Evolutionary conservation across 2,329 filamentous ascomycete genomes (phyloP).

Genomic region (Huntiella decipiens): DNA sequence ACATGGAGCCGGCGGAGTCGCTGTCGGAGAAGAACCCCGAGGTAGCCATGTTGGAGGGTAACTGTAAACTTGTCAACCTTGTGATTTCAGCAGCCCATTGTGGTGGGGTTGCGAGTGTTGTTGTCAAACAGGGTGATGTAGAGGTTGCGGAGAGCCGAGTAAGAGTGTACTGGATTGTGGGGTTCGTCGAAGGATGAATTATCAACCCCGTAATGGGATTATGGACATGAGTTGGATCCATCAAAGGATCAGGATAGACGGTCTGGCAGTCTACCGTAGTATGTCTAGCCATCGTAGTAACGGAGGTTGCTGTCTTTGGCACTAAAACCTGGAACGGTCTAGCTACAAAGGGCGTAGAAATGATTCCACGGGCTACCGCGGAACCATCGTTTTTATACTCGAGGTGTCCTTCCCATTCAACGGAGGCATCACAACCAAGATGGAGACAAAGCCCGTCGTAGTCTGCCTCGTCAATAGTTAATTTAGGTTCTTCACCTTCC

Average conservation of each 20-base stretch:
- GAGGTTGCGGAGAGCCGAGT: slow-evolving; percentile 33
- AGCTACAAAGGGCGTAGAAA: slow-evolving; percentile 31
- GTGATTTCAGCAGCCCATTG: slow-evolving; percentile 31
- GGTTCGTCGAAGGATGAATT: slow-evolving; percentile 20
- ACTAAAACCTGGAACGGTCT: slow-evolving; percentile 33
- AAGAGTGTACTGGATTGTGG: slow-evolving; percentile 30
- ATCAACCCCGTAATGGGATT: slow-evolving; percentile 33
- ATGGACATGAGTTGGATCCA: slow-evolving; percentile 9
- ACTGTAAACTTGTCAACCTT: slow-evolving; percentile 23
- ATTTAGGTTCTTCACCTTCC: slow-evolving; percentile 18
- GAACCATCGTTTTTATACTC: slow-evolving; percentile 21
- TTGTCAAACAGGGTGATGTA: slow-evolving; percentile 33
- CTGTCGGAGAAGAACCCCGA: slow-evolving; percentile 19
- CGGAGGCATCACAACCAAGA: slow-evolving; percentile 32
- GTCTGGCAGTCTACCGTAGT: slow-evolving; percentile 26
- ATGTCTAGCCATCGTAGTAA: slow-evolving; percentile 18
- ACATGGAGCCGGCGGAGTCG: slow-evolving; percentile 10
- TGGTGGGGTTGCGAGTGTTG: slow-evolving; percentile 14
- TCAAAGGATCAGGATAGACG: slow-evolving; percentile 21
- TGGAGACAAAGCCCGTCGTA: slow-evolving; percentile 29
- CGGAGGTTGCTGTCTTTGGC: slow-evolving; percentile 13
- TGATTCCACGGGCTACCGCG: slow-evolving; percentile 31
- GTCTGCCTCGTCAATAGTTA: slow-evolving; percentile 25
- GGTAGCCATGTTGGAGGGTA: slow-evolving; percentile 28
- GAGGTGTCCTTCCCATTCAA: slow-evolving; percentile 35